Conservation (phyloP, 1,284 basidiomycete species). For the Porodaedalea pini region DNA sequence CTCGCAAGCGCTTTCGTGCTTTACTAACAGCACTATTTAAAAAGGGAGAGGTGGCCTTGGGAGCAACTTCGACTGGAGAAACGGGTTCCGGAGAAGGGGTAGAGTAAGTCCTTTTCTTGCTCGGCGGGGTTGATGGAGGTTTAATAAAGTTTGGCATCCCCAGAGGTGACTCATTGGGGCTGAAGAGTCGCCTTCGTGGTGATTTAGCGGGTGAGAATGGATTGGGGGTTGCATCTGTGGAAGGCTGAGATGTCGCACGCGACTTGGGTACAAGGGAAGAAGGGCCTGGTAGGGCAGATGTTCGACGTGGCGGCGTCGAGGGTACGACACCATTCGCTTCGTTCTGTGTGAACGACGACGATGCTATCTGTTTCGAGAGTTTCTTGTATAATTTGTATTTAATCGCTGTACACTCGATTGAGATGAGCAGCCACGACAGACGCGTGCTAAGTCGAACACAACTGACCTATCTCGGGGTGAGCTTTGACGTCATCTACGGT, state of each 20-base stretch:
- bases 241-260: slow-evolving; percentile 42
- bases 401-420: slow-evolving; percentile 48
- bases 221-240: slow-evolving; percentile 55
- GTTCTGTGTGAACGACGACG: slow-evolving; percentile 15
- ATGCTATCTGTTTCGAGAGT: slow-evolving; percentile 49
- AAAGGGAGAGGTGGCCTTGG: slow-evolving; percentile 26
- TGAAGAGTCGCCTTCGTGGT: slow-evolving; percentile 32
- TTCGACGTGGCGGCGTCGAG: slow-evolving; percentile 34
- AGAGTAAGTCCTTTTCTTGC: slow-evolving; percentile 38
- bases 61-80: slow-evolving; percentile 28
- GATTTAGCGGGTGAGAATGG: slow-evolving; percentile 76
- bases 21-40: slow-evolving; percentile 42
- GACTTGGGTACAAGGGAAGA: slow-evolving; percentile 43
- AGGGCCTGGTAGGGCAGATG: slow-evolving; percentile 33
- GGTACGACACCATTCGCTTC: slow-evolving; percentile 21
- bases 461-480: slow-evolving; percentile 62
- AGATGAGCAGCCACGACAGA: slow-evolving; percentile 23
- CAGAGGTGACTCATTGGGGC: slow-evolving; percentile 11
- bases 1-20: slow-evolving; percentile 74
- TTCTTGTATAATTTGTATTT: slow-evolving; percentile 84
- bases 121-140: slow-evolving; percentile 57
- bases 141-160: slow-evolving; percentile 13
- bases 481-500: slow-evolving; percentile 76
- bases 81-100: slow-evolving; percentile 38
- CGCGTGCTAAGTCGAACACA: slow-evolving; percentile 29